Conservation (phyloP, 2,329 filamentous ascomycete species). For the Ascochyta viciae-villosae region DNA sequence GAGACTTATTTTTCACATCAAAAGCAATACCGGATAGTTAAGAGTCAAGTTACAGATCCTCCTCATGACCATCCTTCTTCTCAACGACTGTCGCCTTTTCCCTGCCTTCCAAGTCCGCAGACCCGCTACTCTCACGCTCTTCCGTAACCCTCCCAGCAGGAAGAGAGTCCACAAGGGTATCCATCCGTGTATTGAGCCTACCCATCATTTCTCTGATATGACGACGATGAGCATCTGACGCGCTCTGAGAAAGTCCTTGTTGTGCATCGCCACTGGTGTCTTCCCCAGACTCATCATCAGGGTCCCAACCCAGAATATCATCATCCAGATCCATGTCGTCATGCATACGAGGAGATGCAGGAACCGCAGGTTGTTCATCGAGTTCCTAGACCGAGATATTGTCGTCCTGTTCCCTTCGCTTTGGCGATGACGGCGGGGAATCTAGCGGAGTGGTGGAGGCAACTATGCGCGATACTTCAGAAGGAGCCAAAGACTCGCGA, state of each 20-base stretch:
- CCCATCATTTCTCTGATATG: neutral
- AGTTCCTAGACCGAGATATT: neutral
- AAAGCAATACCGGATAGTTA: too few species aligned
- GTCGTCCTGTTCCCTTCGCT: neutral
- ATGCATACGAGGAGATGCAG: neutral
- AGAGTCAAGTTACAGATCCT: too few species aligned
- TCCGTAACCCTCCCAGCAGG: neutral
- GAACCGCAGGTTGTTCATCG: neutral
- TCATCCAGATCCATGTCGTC: conserved; percentile 1
- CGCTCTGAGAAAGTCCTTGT: neutral
- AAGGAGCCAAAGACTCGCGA: neutral
- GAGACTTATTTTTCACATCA: too few species aligned
- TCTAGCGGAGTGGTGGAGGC: neutral
- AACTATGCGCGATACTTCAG: neutral
- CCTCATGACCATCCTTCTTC: too few species aligned
- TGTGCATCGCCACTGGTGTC: too few species aligned
- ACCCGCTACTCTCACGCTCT: neutral
- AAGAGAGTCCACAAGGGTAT: neutral
- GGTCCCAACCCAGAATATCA: neutral
- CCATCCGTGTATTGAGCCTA: neutral
- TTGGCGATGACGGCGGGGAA: neutral
- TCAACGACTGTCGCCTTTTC: neutral
- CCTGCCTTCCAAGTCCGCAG: neutral
- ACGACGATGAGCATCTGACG: neutral
- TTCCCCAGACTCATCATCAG: neutral